Percentiles rank a stretch among this genome's conserved stretches.
phyloP scores from a whole-genome alignment of 257 asterid species.

The Perilla frutescens region DNA sequence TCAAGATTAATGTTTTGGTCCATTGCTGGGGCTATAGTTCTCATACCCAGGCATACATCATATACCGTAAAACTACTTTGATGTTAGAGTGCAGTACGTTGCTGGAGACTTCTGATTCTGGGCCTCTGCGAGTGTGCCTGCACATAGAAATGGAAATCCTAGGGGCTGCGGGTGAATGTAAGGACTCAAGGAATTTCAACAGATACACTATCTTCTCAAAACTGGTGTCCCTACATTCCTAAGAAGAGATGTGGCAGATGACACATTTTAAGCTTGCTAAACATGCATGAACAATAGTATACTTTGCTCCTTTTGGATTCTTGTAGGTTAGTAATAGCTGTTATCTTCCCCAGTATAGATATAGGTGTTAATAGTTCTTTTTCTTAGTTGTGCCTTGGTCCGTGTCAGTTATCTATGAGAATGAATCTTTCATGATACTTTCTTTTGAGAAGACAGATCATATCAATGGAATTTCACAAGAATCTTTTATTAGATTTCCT shows the following conservation, averaged over 20 bases:
- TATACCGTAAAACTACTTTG: neutral
- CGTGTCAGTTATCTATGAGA: neutral
- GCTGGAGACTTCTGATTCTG: neutral
- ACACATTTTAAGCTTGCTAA: neutral
- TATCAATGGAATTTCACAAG: slow-evolving; percentile 20
- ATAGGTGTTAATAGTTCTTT: neutral
- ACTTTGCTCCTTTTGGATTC: slow-evolving; percentile 3
- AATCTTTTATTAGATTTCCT: neutral
- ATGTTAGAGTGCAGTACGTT: neutral
- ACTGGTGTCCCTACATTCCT: too few relatives aligned
- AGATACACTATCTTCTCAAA: too few relatives aligned
- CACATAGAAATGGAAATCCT: neutral
- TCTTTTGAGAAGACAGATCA: slow-evolving; percentile 4
- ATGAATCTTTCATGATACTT: neutral
- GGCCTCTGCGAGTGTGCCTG: neutral
- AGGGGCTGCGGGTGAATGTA: neutral
- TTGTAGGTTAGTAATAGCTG: neutral
- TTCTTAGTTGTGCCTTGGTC: slow-evolving; percentile 10
- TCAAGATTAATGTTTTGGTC: neutral
- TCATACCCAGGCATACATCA: neutral
- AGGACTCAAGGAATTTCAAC: neutral
- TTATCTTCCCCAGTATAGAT: neutral
- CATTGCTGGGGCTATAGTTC: neutral
- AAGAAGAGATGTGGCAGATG: neutral
- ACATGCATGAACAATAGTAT: neutral